Evolutionary conservation across 2,329 filamentous ascomycete genomes (phyloP), one percentile per base, ranked within the genome.

Genomic region (Aureobasidium uvarum): DNA sequence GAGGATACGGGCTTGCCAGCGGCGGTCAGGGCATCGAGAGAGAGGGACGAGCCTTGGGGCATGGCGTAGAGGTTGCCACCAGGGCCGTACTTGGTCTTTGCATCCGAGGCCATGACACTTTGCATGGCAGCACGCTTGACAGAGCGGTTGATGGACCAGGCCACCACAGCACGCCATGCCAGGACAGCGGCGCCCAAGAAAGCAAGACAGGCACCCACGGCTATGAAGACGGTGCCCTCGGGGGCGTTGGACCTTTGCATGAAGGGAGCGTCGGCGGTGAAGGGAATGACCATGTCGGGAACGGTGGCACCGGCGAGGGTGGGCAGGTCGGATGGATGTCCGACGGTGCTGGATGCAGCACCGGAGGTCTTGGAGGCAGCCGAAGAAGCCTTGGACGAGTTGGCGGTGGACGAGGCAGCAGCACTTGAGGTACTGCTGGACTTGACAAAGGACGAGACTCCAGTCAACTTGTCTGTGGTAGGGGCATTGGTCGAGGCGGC

Each of bases 221-320:
- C 89, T 72, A 99, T 99, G 80, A 99, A 99, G 66, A 99, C 89
- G 4, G 94, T 97, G 64, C 95, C 95, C 73, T 98, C 90, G 2
- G 95, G 95, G 13, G 93, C 82, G 62, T 79, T 88, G 0, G 92
- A 96, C 72, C 89, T 87, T 74, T 93, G 89, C 91, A 98, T 96
- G 75, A 91, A 99, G 18, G 94, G 92, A 5, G 95, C 95, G 73
- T 89, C 86, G 45, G 85, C 83, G 3, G 91, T 96, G 31, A 92
- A 90, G 8, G 95, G 95, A 2, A 98, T 88, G 31, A 86, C 84
- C 4, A 92, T 83, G 1, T 89, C 79, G 5, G 93, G 90, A 69
- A 85, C 85, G 69, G 81, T 84, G 58, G 81, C 79, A 69, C 84
- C 84, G 8, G 82, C 79, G 52, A 87, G 78, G 43, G 81, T 84